A percentile compares a stretch with the other conserved stretches of the same genome.
Evolutionary conservation across 768 basidiomycete genomes (phyloP).

Genomic region (Phylloporus arenicola): DNA sequence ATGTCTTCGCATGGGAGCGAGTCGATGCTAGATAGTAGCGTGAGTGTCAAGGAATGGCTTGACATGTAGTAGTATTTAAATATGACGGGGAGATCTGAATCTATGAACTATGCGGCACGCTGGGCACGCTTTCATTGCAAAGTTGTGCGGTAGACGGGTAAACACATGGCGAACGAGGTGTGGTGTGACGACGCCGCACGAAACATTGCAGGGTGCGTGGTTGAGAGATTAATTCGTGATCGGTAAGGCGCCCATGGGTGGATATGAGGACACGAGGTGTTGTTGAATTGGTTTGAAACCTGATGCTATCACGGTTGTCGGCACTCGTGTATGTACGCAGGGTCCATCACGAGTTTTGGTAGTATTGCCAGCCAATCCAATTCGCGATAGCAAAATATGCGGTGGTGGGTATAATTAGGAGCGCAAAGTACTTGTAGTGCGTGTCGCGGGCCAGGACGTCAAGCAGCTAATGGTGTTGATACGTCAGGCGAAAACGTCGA

Average conservation of each 20-base stretch:
- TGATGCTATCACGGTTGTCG: slow-evolving; percentile 8
- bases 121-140: slow-evolving; percentile 14
- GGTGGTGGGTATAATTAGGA: slow-evolving; percentile 75
- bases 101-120: slow-evolving; percentile 13
- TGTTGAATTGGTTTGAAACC: slow-evolving; percentile 12
- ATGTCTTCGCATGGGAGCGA: slow-evolving; percentile 9
- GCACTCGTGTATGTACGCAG: background rate
- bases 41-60: slow-evolving; percentile 6
- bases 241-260: background rate
- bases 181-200: slow-evolving; percentile 12
- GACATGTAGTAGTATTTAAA: slow-evolving; percentile 13
- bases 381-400: slow-evolving; percentile 94
- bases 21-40: slow-evolving; percentile 5
- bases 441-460: slow-evolving; percentile 62
- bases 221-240: slow-evolving; percentile 16
- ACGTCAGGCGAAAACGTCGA: slow-evolving; percentile 16
- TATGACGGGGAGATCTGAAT: slow-evolving; percentile 11
- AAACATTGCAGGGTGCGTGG: slow-evolving; percentile 19
- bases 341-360: slow-evolving; percentile 70
- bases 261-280: slow-evolving; percentile 19
- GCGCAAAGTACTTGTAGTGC: slow-evolving; percentile 85
- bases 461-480: slow-evolving; percentile 43
- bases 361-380: slow-evolving; percentile 99
- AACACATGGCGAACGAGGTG: slow-evolving; percentile 11
- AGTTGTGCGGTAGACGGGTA: slow-evolving; percentile 5